Conservation (phyloP, 202 grass and related monocot genomes). For the Zizania palustris region DNA sequence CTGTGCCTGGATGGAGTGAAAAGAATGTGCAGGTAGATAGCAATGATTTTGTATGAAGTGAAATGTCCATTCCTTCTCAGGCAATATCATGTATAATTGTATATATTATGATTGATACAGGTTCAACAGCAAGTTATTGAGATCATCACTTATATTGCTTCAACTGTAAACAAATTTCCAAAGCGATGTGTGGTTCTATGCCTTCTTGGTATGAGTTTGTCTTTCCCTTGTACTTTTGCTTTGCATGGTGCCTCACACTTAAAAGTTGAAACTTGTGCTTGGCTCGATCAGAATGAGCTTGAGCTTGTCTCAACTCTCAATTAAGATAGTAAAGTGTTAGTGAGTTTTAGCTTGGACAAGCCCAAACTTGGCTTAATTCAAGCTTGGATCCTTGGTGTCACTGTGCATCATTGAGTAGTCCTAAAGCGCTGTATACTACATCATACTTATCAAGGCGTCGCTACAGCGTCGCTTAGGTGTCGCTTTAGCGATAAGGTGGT, state of each 20-base stretch:
- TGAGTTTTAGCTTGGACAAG: not conserved
- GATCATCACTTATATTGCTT: conserved; percentile 74
- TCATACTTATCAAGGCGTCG: no score
- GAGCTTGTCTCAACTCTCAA: not conserved
- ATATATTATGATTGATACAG: conserved; percentile 60
- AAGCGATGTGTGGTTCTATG: conserved; percentile 92
- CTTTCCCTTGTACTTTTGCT: conserved; percentile 16
- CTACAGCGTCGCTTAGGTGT: no score
- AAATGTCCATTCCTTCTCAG: conserved; percentile 28
- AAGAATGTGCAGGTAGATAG: conserved; percentile 94
- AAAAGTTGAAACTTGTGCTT: not conserved
- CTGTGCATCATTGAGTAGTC: not conserved
- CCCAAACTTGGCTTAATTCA: not conserved
- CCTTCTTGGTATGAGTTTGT: conserved; percentile 63
- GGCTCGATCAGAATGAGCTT: not conserved
- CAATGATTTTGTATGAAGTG: conserved; percentile 22
- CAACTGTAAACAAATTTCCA: conserved; percentile 81
- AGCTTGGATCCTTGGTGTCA: not conserved
- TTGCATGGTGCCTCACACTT: not conserved
- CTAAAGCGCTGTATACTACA: not conserved
- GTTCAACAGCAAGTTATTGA: conserved; percentile 97
- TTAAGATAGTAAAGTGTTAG: not conserved
- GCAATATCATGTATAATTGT: conserved; percentile 21
- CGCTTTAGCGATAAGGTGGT: no score
- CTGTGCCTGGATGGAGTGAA: conserved; percentile 93